Percentiles rank a stretch among this genome's conserved stretches.
Conservation (phyloP, 768 basidiomycete species). For the Rhodotorula sphaerocarpa region DNA sequence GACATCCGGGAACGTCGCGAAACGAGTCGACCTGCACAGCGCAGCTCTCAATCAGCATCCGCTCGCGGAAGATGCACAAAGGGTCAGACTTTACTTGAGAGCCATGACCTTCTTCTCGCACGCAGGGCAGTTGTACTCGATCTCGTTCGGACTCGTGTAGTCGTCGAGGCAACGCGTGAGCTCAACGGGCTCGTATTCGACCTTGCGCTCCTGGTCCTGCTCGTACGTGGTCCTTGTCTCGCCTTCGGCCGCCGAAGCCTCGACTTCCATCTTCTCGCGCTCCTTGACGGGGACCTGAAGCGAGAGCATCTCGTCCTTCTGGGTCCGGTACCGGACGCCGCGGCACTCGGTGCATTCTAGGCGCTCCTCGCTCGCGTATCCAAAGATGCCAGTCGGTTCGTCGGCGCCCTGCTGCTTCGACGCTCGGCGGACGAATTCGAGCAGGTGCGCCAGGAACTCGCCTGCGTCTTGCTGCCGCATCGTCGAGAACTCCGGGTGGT, state of each 20-base stretch:
- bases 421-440: slow-evolving; percentile 54
- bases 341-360: slow-evolving; percentile 71
- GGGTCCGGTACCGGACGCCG: slow-evolving; percentile 72
- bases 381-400: slow-evolving; percentile 69
- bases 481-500: slow-evolving; percentile 86
- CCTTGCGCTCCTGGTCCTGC: slow-evolving; percentile 51
- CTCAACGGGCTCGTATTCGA: slow-evolving; percentile 56
- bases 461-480: slow-evolving; percentile 97
- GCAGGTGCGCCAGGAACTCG: slow-evolving; percentile 78
- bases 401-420: slow-evolving; percentile 13
- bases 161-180: slow-evolving; percentile 58
- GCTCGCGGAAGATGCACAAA: no score
- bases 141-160: slow-evolving; percentile 53
- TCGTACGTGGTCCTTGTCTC: slow-evolving; percentile 46
- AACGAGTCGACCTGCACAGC: slow-evolving; percentile 56
- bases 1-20: slow-evolving; percentile 79
- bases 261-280: slow-evolving; percentile 28
- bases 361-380: slow-evolving; percentile 76
- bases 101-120: slow-evolving; percentile 65
- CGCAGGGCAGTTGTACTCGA: slow-evolving; percentile 72
- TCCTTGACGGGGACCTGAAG: slow-evolving; percentile 65
- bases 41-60: neutral
- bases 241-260: neutral
- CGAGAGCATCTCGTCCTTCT: slow-evolving; percentile 67
- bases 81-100: slow-evolving; percentile 53